phyloP scores from a whole-genome alignment of 1,139 yeast species.

The Wickerhamomyces sp. region DNA sequence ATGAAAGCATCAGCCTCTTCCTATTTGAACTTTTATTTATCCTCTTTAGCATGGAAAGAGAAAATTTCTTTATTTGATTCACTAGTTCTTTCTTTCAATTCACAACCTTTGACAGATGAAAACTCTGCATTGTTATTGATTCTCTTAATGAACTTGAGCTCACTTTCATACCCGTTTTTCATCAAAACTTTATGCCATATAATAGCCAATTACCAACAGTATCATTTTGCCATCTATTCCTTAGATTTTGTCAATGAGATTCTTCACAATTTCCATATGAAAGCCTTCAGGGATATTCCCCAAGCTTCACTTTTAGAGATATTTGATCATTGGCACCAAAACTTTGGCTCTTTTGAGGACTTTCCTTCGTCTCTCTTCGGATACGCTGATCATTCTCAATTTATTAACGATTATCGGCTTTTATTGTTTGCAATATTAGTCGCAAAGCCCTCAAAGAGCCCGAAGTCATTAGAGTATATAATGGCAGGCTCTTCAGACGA shows the following conservation, averaged over 20 bases:
- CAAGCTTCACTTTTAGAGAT: conserved; percentile 9
- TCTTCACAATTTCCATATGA: conserved; percentile 18
- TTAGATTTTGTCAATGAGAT: conserved; percentile 26
- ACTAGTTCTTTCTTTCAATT: conserved; percentile 30
- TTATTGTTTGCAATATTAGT: conserved; percentile 22
- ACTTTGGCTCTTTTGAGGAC: conserved; percentile 6
- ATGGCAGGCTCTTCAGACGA: background rate
- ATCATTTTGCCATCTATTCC: conserved; percentile 32
- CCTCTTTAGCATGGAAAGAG: conserved; percentile 2
- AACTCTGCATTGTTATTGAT: conserved; percentile 35
- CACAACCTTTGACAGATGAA: conserved; percentile 38
- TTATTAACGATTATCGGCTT: conserved; percentile 16
- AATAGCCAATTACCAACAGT: conserved; percentile 30
- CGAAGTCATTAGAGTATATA: conserved; percentile 3
- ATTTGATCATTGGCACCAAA: conserved; percentile 36
- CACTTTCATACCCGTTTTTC: conserved; percentile 22
- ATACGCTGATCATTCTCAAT: conserved; percentile 12
- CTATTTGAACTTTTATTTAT: background rate
- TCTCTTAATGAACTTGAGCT: conserved; percentile 33
- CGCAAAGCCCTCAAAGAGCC: conserved; percentile 13
- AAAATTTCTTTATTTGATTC: conserved; percentile 32
- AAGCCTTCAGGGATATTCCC: conserved; percentile 1
- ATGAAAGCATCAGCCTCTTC: conserved; percentile 4
- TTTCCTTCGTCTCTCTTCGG: conserved; percentile 27
- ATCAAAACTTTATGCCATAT: conserved; percentile 16